These are phyloP conservation scores for Penicillium paradoxum DNA, from an alignment of 495 filamentous ascomycete species.

Conservation along the genomic window DNA sequence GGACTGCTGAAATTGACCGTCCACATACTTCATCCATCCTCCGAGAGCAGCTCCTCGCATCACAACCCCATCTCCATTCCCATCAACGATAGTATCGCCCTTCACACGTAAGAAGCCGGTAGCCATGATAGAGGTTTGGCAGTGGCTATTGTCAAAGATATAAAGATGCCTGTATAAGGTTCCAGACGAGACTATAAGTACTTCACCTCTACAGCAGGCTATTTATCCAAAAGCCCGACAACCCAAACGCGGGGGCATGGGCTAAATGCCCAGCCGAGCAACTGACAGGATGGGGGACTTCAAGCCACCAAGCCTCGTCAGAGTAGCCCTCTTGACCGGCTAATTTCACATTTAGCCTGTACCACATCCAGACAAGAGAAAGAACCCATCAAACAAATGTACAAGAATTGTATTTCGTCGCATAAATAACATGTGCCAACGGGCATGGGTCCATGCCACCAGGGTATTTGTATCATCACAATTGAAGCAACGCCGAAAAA, in stretches of 20 bases:
- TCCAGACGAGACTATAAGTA: background rate
- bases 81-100: constrained; percentile 44
- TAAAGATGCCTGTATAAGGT: background rate
- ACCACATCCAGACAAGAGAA: background rate
- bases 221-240: constrained; percentile 1
- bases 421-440: constrained; percentile 17
- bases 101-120: constrained; percentile 40
- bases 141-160: background rate
- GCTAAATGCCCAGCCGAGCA: background rate
- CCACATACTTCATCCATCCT: constrained; percentile 43
- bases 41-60: constrained; percentile 47
- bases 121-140: constrained; percentile 20
- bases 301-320: constrained; percentile 1
- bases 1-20: background rate
- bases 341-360: constrained; percentile 10
- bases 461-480: constrained; percentile 27
- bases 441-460: constrained; percentile 13
- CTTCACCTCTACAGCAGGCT: background rate
- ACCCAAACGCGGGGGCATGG: constrained; percentile 2
- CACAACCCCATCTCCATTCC: constrained; percentile 40
- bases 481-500: constrained; percentile 19
- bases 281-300: background rate
- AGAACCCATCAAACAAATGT: background rate
- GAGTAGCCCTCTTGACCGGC: background rate
- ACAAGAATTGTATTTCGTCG: constrained; percentile 6